phyloP scores from a whole-genome alignment of 768 basidiomycete species.

The Mycena latifolia region DNA sequence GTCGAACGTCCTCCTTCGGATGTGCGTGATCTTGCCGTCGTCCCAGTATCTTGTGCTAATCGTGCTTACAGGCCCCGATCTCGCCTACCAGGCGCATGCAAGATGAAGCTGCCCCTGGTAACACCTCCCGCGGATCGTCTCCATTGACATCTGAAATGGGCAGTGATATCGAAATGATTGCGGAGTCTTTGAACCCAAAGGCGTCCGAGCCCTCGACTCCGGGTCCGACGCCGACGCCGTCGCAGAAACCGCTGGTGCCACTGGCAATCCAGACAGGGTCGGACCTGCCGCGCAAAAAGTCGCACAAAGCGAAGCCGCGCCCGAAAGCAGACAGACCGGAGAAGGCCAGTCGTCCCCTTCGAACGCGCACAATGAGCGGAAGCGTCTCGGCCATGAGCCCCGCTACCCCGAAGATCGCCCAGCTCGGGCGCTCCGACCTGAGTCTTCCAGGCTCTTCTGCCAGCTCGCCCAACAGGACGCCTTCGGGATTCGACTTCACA shows the following conservation, averaged over 20 bases:
- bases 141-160: slow-evolving; percentile 33
- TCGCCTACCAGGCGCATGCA: slow-evolving; percentile 9
- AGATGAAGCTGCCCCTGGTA: slow-evolving; percentile 2
- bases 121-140: slow-evolving; percentile 32
- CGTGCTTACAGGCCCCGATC: slow-evolving; percentile 5
- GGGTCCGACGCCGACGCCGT: not conserved
- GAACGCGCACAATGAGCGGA: slow-evolving; percentile 33
- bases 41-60: not conserved
- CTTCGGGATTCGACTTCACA: slow-evolving; percentile 31
- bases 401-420: slow-evolving; percentile 28
- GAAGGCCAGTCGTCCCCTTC: slow-evolving; percentile 22
- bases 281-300: slow-evolving; percentile 26
- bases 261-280: slow-evolving; percentile 25
- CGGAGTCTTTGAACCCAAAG: slow-evolving; percentile 30
- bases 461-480: slow-evolving; percentile 28
- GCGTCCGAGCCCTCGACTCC: slow-evolving; percentile 25
- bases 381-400: slow-evolving; percentile 27
- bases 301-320: slow-evolving; percentile 26
- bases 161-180: slow-evolving; percentile 33
- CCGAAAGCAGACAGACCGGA: slow-evolving; percentile 18
- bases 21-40: slow-evolving; percentile 6
- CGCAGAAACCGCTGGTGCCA: slow-evolving; percentile 4
- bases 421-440: slow-evolving; percentile 1
- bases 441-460: slow-evolving; percentile 21
- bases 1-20: slow-evolving; percentile 10